Base-by-base conservation (phyloP, 1,284 basidiomycete species). In the Melampsora americana region DNA sequence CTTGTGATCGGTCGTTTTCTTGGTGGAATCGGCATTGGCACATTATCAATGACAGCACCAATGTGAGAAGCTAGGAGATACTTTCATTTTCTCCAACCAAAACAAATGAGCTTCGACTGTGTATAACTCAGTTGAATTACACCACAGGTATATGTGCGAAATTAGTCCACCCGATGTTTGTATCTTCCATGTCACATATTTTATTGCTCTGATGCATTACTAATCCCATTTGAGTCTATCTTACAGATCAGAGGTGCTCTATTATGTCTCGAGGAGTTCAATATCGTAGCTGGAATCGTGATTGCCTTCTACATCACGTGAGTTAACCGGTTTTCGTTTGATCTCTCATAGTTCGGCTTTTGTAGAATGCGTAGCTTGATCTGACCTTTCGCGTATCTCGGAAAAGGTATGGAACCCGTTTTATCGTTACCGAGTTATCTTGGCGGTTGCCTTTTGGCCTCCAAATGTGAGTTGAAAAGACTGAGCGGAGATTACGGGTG, bases 1-100 rank as follows among this genome's bases (percentile, higher is more conserved):
- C 78, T 82, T 12, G 77, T 81, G 23, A 77, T 79, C 14, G 83
- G 82, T 11, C 79, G 82, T 12, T 65, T 77, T 28, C 59, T 79
- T 7, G 77, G 79, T 30, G 79, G 79, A 5, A 61, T 80, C 12
- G 79, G 79, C 18, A 73, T 80, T 23, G 79, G 79, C 18, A n/a
- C 70, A 0, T 67, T 80, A 6, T 62, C 59, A 20, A 78, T 78
- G 56, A 61, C 48, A 44, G 77, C 78, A 28, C 79, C 79, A 6
- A 69, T 77, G 62, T 78, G 66, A 74, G 72, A 18, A 66, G 23
- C 50, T 61, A 32, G 26, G 28, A 23, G 5, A 23, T 28, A 30
- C 26, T 1, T 11, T 62, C 50, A 30, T 2, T 35, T 64, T 5
- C 16, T 44, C 32, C 20, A 59, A 59, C 9, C n/a, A 59, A 44